Conservation (phyloP, 1,139 yeast genomes). For the Hansenula anomala region DNA sequence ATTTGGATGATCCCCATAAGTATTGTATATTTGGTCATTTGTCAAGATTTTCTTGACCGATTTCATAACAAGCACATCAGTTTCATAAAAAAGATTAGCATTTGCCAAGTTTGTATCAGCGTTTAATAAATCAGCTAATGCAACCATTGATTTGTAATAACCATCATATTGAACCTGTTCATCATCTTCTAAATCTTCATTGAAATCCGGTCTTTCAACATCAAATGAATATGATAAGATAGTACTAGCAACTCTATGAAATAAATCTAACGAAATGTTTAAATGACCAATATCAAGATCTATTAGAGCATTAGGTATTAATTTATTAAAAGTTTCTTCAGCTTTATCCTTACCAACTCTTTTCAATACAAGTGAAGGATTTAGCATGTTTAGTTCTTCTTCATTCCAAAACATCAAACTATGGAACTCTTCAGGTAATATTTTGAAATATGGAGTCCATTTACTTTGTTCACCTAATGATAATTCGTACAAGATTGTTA, state of each 20-base stretch:
- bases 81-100: slow-evolving; percentile 58
- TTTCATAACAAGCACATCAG: slow-evolving; percentile 55
- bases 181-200: slow-evolving; percentile 29
- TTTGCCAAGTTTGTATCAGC: slow-evolving; percentile 80
- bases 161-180: slow-evolving; percentile 38
- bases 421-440: slow-evolving; percentile 61
- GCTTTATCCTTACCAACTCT: slow-evolving; percentile 74
- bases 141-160: slow-evolving; percentile 80
- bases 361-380: slow-evolving; percentile 66
- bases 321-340: slow-evolving; percentile 45
- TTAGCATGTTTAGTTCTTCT: slow-evolving; percentile 38
- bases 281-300: slow-evolving; percentile 26
- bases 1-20: slow-evolving; percentile 89
- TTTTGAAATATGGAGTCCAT: slow-evolving; percentile 69
- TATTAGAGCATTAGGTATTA: slow-evolving; percentile 29
- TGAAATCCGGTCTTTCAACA: slow-evolving; percentile 38
- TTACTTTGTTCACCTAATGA: slow-evolving; percentile 36
- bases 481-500: slow-evolving; percentile 59
- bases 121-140: slow-evolving; percentile 85
- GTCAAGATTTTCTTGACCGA: slow-evolving; percentile 55
- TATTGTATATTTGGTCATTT: slow-evolving; percentile 79
- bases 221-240: slow-evolving; percentile 71
- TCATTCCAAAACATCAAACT: slow-evolving; percentile 79
- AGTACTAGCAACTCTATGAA: slow-evolving; percentile 66
- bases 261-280: slow-evolving; percentile 30